These are phyloP conservation scores for Trichophyton verrucosum DNA, from an alignment of 2,329 filamentous ascomycete genomes.

Conservation along the genomic window DNA sequence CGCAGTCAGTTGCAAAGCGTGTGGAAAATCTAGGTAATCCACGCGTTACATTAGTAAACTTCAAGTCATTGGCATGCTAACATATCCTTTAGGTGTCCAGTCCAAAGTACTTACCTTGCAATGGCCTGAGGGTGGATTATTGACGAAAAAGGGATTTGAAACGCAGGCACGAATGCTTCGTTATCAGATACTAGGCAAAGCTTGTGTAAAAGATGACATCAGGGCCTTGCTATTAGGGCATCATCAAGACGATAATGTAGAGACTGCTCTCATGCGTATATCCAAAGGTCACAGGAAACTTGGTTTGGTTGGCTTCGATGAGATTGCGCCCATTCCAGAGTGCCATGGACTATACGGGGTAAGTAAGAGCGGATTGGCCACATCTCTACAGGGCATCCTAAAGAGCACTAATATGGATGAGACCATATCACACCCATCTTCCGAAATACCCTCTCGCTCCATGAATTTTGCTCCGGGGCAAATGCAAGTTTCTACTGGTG, in stretches of 20 bases:
- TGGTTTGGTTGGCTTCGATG: conserved; percentile 60
- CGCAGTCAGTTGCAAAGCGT: conserved; percentile 37
- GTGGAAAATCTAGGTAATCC: conserved; percentile 33
- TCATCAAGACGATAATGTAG: conserved; percentile 80
- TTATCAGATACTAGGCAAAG: conserved; percentile 56
- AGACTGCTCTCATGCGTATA: conserved; percentile 75
- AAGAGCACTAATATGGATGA: not conserved
- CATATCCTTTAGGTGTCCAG: conserved; percentile 19
- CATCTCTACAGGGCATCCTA: not conserved
- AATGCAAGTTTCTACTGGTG: conserved; percentile 21
- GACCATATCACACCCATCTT: not conserved
- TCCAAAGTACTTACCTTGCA: conserved; percentile 32
- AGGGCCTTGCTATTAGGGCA: conserved; percentile 64
- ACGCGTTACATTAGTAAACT: not conserved
- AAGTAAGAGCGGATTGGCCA: conserved; percentile 46
- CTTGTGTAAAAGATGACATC: conserved; percentile 43
- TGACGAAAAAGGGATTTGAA: conserved; percentile 55
- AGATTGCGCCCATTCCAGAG: conserved; percentile 62
- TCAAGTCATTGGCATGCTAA: conserved; percentile 4
- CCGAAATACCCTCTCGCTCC: not conserved
- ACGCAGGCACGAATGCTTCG: conserved; percentile 60
- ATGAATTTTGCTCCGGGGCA: not conserved
- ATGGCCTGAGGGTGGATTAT: conserved; percentile 39
- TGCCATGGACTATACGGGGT: conserved; percentile 63
- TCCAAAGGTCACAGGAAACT: conserved; percentile 52